Evolutionary conservation across 1,284 basidiomycete species (phyloP), one percentile per base, ranked within the genome.

Genomic region (Pseudozyma pruni): DNA sequence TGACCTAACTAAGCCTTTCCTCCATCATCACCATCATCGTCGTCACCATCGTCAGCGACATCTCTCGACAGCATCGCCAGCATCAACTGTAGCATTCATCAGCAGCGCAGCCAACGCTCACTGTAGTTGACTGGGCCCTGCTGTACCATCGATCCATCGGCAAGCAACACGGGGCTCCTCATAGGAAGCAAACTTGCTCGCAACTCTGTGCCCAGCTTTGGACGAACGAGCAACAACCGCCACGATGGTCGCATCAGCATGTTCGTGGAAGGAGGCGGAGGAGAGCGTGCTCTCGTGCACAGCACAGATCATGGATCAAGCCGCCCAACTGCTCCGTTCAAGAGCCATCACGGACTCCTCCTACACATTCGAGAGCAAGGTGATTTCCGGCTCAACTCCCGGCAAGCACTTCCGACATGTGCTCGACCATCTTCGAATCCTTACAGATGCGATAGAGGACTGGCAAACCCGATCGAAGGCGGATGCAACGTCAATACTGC

Each of bases 331-430:
- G n/a, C 47, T 79, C 13, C 52, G 63, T 14, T 55, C 61, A 4
- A 43, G 55, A 16, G 35, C 51, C 27, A 62, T 79, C 19, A 54
- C 34, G n/a, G 63, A 75, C 48, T 22, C 39, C 0, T 37, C 62
- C 3, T 72, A 76, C 46, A 43, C 46, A 2, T 67, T 54, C 19
- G 61, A 68, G 25, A 69, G 62, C 39, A 46, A 58, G 33, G 48
- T 72, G n/a, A 73, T 76, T 19, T 45, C 68, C 1, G 74, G 75
- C 29, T 69, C 66, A 1, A 56, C 76, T 11, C 59, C 75, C 16
- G 76, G 76, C 34, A 75, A 74, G 51, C 76, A 79, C 45, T 55
- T 79, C 17, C 56, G 76, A 37, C 76, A 79, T 25, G 74, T 76
- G 11, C 61, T 75, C 32, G 75, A 78, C 34, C 75, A 78, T 31